Conservation (phyloP, 148 eudicot species). For the Polygonum aviculare region DNA sequence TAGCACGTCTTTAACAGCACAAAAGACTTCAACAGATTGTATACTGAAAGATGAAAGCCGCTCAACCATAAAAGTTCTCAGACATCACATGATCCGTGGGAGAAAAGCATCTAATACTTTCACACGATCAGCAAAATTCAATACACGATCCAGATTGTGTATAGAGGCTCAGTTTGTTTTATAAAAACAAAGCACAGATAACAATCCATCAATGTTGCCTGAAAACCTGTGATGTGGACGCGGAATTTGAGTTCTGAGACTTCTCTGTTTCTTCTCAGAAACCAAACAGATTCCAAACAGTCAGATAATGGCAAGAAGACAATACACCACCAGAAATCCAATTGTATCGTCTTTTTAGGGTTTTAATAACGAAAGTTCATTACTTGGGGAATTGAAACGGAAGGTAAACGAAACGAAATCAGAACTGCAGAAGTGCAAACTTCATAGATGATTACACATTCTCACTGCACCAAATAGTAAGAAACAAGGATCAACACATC, state of each 20-base stretch:
- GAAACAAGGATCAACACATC: not conserved
- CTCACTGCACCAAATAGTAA: not conserved
- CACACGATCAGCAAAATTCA: not conserved
- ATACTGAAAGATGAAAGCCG: not conserved
- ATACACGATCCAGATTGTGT: not conserved
- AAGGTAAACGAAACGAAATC: not conserved
- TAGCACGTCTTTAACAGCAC: not conserved
- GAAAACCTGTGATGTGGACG: not conserved
- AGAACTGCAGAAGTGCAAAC: not conserved
- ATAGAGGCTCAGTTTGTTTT: not conserved
- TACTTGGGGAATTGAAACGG: not conserved
- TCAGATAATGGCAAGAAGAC: not conserved
- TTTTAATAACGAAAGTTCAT: not conserved
- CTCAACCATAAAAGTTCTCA: not conserved
- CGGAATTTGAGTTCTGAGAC: not conserved
- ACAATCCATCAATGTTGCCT: not conserved
- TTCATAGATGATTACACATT: not conserved
- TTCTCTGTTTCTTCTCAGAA: not conserved
- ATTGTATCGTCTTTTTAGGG: too few species aligned
- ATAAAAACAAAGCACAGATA: not conserved
- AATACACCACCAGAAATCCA: not conserved
- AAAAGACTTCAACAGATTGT: not conserved
- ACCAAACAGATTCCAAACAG: not conserved
- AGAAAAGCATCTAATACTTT: not conserved
- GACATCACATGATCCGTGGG: not conserved